phyloP scores from a whole-genome alignment of 176 grass and related monocot species.

The Zoysia japonica region DNA sequence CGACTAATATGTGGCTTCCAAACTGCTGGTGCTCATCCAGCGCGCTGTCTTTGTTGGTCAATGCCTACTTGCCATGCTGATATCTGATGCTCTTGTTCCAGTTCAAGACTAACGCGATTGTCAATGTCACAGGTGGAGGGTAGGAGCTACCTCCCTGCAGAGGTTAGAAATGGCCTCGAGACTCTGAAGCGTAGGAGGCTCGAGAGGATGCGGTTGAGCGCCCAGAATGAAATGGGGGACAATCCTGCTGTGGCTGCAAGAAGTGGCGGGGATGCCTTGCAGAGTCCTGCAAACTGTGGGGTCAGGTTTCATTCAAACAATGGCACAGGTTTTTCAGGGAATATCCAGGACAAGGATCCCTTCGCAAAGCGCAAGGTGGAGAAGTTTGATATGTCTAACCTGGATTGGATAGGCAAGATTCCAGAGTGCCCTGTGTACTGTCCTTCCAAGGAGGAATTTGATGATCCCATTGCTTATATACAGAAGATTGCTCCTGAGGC shows the following conservation, averaged over 20 bases:
- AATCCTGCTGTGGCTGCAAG: slow-evolving; percentile 41
- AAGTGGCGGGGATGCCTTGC: slow-evolving; percentile 71
- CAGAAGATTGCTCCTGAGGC: slow-evolving; percentile 81
- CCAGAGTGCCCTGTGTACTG: slow-evolving; percentile 84
- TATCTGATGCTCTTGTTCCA: slow-evolving; percentile 2
- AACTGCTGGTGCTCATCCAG: slow-evolving; percentile 18
- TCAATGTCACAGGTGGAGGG: slow-evolving; percentile 66
- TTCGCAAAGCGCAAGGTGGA: slow-evolving; percentile 73
- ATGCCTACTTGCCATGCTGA: slow-evolving; percentile 25
- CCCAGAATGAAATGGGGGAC: slow-evolving; percentile 36
- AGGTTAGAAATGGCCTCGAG: slow-evolving; percentile 64
- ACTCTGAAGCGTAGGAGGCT: slow-evolving; percentile 59
- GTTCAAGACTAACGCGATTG: slow-evolving; percentile 8
- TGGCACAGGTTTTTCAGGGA: slow-evolving; percentile 17
- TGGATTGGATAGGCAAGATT: slow-evolving; percentile 84
- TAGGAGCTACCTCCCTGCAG: slow-evolving; percentile 52
- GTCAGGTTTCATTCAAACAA: slow-evolving; percentile 50
- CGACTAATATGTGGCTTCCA: slow-evolving; percentile 31
- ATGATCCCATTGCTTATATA: slow-evolving; percentile 81
- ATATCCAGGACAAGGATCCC: slow-evolving; percentile 47
- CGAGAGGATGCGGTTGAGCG: slow-evolving; percentile 48
- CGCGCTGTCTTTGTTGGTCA: slow-evolving; percentile 43
- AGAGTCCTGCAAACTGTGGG: slow-evolving; percentile 58
- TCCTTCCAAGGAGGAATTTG: slow-evolving; percentile 81
- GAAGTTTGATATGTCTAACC: slow-evolving; percentile 80